These are phyloP conservation scores for Aciculoconidium aculeatum DNA, from an alignment of 805 yeast genomes.

Conservation along the genomic window DNA sequence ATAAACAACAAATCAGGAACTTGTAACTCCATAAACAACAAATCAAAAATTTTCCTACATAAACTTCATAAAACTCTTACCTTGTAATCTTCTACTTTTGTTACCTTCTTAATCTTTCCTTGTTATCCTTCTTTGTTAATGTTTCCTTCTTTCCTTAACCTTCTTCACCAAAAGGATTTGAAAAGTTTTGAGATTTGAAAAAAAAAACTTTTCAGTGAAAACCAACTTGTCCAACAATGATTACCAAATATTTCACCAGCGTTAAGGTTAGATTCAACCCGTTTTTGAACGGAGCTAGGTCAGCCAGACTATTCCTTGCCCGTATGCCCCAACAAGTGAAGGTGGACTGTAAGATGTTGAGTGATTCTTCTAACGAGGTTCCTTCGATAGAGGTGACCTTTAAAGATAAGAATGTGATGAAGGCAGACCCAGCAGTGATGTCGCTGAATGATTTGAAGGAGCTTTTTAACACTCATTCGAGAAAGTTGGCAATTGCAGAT, in stretches of 20 bases:
- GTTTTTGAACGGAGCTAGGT: slow-evolving; percentile 53
- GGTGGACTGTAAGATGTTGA: slow-evolving; percentile 59
- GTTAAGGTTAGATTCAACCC: slow-evolving; percentile 79
- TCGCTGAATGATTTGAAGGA: slow-evolving; percentile 66
- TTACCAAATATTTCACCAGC: slow-evolving; percentile 81
- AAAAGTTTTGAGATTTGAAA: no score
- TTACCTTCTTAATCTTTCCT: no score
- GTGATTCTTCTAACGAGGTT: slow-evolving; percentile 33
- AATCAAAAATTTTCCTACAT: no score
- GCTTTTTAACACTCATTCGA: slow-evolving; percentile 74
- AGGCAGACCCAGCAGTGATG: slow-evolving; percentile 56
- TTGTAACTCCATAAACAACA: no score
- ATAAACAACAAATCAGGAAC: no score
- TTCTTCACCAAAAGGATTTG: no score
- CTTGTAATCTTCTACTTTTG: no score
- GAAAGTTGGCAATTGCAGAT: slow-evolving; percentile 70
- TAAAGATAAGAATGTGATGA: slow-evolving; percentile 68
- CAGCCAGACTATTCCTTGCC: slow-evolving; percentile 74
- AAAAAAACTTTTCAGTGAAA: no score
- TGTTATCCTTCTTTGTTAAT: no score
- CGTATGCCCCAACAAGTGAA: slow-evolving; percentile 74
- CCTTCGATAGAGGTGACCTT: slow-evolving; percentile 73
- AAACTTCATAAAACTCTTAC: no score
- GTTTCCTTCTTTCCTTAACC: no score
- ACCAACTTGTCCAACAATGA: slow-evolving; percentile 53